A percentile compares a stretch with the other conserved stretches of the same genome.
These are phyloP conservation scores for Thelephora ganbajun DNA, from an alignment of 768 basidiomycete species.

Conservation along the genomic window DNA sequence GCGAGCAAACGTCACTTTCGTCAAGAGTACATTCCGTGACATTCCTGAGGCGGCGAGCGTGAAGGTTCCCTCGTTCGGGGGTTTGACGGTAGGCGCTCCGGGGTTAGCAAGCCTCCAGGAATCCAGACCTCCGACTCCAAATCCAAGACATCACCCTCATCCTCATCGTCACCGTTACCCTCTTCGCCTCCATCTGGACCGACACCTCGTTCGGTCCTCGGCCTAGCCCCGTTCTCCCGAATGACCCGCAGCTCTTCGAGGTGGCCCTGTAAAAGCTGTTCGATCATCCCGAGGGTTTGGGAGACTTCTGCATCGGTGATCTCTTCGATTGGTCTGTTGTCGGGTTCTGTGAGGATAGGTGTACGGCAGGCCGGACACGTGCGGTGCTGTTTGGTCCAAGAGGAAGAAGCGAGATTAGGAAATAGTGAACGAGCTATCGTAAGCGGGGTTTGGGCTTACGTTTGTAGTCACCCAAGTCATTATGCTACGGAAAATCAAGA, in stretches of 20 bases:
- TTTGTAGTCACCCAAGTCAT: constrained; percentile 46
- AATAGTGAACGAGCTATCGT: background rate
- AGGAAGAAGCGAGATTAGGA: background rate
- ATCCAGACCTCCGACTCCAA: too few relatives aligned
- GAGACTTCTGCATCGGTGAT: background rate
- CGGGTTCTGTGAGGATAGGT: constrained; percentile 7
- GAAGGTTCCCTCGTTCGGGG: too few relatives aligned
- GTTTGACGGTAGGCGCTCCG: too few relatives aligned
- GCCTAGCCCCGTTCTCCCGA: background rate
- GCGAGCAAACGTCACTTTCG: too few relatives aligned
- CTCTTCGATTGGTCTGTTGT: background rate
- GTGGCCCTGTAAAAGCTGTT: background rate
- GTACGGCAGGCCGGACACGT: constrained; percentile 16
- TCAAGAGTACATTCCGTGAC: background rate
- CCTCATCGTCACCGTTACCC: background rate
- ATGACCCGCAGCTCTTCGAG: constrained; percentile 2
- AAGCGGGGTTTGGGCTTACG: constrained; percentile 23
- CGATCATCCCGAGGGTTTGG: background rate
- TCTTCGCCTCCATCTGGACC: background rate
- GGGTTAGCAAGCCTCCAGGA: too few relatives aligned
- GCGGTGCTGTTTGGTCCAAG: constrained; percentile 8
- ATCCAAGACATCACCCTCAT: background rate
- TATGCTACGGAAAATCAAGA: constrained; percentile 29
- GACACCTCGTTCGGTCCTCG: background rate
- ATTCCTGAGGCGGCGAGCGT: background rate